These are phyloP conservation scores for Auricularia cornea DNA, from an alignment of 768 basidiomycete genomes.

Conservation along the genomic window DNA sequence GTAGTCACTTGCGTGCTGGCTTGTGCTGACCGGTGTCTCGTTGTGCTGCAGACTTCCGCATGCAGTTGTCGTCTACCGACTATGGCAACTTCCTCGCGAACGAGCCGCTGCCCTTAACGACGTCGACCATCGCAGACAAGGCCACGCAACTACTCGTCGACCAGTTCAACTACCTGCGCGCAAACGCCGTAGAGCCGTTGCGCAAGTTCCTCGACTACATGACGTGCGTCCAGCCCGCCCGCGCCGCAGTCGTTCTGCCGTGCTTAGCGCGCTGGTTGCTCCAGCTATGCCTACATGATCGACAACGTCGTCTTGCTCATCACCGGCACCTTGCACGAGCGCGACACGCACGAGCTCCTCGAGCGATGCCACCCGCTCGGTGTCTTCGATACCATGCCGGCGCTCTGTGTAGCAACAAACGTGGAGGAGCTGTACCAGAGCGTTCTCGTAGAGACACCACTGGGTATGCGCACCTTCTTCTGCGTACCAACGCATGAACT, in stretches of 20 bases:
- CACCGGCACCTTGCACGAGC: slow-evolving; percentile 92
- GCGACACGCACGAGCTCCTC: slow-evolving; percentile 93
- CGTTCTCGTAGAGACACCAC: slow-evolving; percentile 93
- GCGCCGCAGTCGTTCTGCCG: not conserved
- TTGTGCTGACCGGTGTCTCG: no score
- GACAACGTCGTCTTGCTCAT: slow-evolving; percentile 98
- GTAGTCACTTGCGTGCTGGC: no score
- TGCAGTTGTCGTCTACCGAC: slow-evolving; percentile 92
- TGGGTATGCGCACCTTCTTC: slow-evolving; percentile 56
- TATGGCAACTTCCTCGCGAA: slow-evolving; percentile 98
- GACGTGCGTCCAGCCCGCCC: slow-evolving; percentile 55
- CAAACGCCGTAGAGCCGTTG: slow-evolving; percentile 84
- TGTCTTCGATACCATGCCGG: slow-evolving; percentile 97
- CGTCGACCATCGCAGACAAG: slow-evolving; percentile 92
- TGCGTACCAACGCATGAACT: not conserved
- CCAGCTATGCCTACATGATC: slow-evolving; percentile 97
- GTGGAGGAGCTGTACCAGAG: slow-evolving; percentile 97
- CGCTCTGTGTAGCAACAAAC: slow-evolving; percentile 96
- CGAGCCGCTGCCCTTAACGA: slow-evolving; percentile 87
- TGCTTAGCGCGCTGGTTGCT: not conserved
- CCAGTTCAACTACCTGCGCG: slow-evolving; percentile 91
- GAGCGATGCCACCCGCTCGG: slow-evolving; percentile 97
- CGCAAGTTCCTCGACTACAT: slow-evolving; percentile 95
- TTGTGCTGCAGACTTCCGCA: slow-evolving; percentile 86
- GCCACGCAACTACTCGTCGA: slow-evolving; percentile 93